Conservation (phyloP, 768 basidiomycete genomes). For the Kwoniella sp. region DNA sequence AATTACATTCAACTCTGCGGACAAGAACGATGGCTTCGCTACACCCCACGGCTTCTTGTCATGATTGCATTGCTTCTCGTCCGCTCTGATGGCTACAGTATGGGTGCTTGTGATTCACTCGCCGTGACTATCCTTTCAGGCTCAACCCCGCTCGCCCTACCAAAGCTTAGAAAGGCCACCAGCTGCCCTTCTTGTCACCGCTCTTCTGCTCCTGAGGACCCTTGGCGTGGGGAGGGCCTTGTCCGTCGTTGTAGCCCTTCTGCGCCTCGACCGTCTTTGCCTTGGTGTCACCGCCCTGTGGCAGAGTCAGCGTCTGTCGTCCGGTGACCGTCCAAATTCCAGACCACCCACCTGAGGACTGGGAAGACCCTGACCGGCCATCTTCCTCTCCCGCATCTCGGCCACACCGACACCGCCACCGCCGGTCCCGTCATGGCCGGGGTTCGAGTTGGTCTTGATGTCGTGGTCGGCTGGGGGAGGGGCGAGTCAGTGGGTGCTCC, state of each 20-base stretch:
- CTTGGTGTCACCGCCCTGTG: constrained; percentile 29
- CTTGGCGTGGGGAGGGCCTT: constrained; percentile 6
- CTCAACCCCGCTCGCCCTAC: no score
- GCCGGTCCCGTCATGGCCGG: constrained; percentile 42
- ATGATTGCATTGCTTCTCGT: no score
- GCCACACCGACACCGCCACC: constrained; percentile 46
- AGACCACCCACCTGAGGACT: constrained; percentile 37
- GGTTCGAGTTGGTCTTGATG: constrained; percentile 29
- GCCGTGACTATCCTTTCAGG: no score
- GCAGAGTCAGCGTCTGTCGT: not conserved
- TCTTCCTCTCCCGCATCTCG: constrained; percentile 50
- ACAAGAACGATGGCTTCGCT: no score
- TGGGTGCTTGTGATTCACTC: no score
- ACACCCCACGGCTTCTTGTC: no score
- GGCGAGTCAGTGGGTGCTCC: not conserved
- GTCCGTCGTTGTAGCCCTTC: constrained; percentile 11
- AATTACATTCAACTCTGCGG: no score
- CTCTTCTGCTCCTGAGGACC: constrained; percentile 4
- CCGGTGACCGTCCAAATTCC: no score
- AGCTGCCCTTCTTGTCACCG: no score
- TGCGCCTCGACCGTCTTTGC: constrained; percentile 26
- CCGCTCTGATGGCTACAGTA: no score
- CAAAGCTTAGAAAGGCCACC: no score
- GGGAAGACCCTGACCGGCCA: constrained; percentile 42
- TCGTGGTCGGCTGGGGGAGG: constrained; percentile 32